Percentiles rank a stretch among this genome's conserved stretches.
Evolutionary conservation across 768 basidiomycete genomes (phyloP).

Genomic region (Chalciporus pseudorubinellus): DNA sequence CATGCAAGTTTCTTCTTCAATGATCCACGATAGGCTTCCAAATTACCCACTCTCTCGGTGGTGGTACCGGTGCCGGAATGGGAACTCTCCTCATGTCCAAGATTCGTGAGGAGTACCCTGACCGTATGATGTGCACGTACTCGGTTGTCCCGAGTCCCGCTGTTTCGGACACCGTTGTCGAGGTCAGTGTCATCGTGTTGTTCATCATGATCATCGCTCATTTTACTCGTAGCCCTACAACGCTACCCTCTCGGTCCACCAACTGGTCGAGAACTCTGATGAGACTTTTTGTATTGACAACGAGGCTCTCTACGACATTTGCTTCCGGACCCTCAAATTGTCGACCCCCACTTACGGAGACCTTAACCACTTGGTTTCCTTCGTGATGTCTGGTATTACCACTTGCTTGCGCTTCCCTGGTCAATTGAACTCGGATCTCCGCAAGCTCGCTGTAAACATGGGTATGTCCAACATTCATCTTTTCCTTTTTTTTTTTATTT

Average conservation of each 20-base stretch:
- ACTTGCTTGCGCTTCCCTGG: conserved; percentile 99
- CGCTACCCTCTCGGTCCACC: conserved; percentile 96
- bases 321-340: conserved; percentile 97
- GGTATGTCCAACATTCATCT: conserved; percentile 46
- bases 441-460: conserved; percentile 99
- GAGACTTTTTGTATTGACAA: conserved; percentile 99
- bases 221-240: conserved; percentile 79
- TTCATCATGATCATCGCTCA: neutral
- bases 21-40: conserved; percentile 73
- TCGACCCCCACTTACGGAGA: conserved; percentile 95
- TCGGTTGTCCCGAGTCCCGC: conserved; percentile 97
- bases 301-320: conserved; percentile 98
- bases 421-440: conserved; percentile 97
- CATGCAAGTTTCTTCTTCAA: conserved; percentile 5
- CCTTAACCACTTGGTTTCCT: conserved; percentile 95
- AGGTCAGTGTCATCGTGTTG: conserved; percentile 44
- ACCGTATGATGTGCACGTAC: conserved; percentile 99
- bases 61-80: conserved; percentile 99
- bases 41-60: conserved; percentile 97
- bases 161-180: conserved; percentile 98
- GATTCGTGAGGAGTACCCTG: conserved; percentile 98
- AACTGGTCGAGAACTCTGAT: conserved; percentile 99
- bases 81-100: conserved; percentile 98
- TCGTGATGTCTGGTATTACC: conserved; percentile 98
- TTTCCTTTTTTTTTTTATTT: neutral